Evolutionary conservation across 2,329 filamentous ascomycete species (phyloP).

Genomic region (Talaromyces albobiverticillius): DNA sequence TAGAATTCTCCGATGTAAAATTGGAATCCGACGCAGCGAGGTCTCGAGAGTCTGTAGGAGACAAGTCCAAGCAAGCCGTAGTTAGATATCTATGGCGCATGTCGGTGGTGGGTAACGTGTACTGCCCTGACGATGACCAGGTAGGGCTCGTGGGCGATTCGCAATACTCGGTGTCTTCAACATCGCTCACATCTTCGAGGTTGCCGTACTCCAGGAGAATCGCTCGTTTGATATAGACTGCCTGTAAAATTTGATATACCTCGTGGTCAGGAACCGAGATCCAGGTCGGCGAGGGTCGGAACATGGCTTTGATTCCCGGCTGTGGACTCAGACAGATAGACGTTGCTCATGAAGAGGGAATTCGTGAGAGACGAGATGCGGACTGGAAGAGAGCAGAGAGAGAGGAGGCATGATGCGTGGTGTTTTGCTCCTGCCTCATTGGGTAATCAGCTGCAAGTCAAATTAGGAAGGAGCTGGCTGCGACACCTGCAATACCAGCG

Average conservation of each 20-base stretch:
- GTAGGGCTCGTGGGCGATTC: neutral
- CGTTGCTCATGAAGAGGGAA: neutral
- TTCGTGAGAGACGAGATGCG: neutral
- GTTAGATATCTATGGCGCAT: neutral
- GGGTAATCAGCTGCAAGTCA: conserved; percentile 7
- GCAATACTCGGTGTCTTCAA: neutral
- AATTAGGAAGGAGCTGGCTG: neutral
- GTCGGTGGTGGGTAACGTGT: neutral
- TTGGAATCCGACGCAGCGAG: too few relatives aligned
- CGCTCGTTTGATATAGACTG: conserved; percentile 1
- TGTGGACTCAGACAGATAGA: neutral
- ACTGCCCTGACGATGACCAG: neutral
- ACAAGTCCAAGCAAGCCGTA: too few relatives aligned
- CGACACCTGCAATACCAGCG: too few relatives aligned
- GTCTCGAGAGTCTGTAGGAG: too few relatives aligned
- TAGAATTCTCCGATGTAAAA: neutral
- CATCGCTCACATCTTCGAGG: neutral
- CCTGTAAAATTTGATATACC: conserved; percentile 4
- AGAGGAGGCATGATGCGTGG: neutral
- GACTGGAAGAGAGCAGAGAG: neutral
- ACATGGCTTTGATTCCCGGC: conserved; percentile 3
- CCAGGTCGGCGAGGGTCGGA: conserved; percentile 3
- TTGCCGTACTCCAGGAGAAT: neutral
- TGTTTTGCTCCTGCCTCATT: conserved; percentile 9
- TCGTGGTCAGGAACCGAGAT: conserved; percentile 9